Evolutionary conservation across 2,329 filamentous ascomycete species (phyloP), one percentile per base, ranked within the genome.

Genomic region (Aureobasidium sp.): DNA sequence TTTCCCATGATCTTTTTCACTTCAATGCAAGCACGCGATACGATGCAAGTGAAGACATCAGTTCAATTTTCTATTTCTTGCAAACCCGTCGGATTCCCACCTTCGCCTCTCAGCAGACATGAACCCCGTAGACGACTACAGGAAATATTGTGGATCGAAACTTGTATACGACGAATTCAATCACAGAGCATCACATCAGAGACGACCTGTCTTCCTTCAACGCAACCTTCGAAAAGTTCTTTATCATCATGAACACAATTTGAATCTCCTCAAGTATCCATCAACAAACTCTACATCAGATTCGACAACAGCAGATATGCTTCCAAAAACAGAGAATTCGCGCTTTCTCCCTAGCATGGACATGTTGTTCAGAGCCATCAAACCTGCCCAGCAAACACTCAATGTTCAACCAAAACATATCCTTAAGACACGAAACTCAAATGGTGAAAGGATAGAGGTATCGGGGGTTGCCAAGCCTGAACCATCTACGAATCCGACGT

Each of bases 211-310:
- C 20, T 73, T 71, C 52, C 62, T 74, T 15, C 68, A 65, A 17
- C 68, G 71, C 26, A 74, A 74, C 48, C n/a, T 74, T 17, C 62
- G 68, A n/a, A 50, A 61, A 24, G 64, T 65, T 20, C 64, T 74
- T 37, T 68, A 73, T 59, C 53, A 63, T 27, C 70, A 72, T 65
- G 65, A 71, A 47, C 48, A 56, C 24, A 41, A 63, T 17, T 41
- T 69, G 41, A 46, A 60, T 9, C 50, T 17, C 51, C 17, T 46
- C 17, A 50, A 52, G 15, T 15, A 47, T 34, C 47, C 17, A 27
- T 48, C 60, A 17, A 64, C 29, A 36, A 55, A 57, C 29, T 20
- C 46, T 37, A 41, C 51, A 20, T 43, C 39, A 15, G 43, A n/a
- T 24, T 32, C n/a, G 15, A 17, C 27, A 27, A 13, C 37, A 8